phyloP scores from a whole-genome alignment of 306 rosid species.

The Quercus agrifolia region DNA sequence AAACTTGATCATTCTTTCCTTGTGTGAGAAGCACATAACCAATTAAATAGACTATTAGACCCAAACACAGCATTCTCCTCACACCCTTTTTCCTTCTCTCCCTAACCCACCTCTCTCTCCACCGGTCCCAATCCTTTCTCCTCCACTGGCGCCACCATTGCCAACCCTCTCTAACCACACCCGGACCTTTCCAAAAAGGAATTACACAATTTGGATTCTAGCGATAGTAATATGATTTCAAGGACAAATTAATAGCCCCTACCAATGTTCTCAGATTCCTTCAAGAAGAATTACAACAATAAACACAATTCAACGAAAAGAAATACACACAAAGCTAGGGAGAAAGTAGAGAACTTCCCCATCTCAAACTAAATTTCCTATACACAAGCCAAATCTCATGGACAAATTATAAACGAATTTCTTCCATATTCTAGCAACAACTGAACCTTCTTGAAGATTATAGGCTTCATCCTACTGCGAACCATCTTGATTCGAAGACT shows the following conservation, averaged over 20 bases:
- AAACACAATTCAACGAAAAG: neutral
- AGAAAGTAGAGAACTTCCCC: neutral
- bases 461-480: neutral
- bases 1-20: too few relatives aligned
- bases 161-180: neutral
- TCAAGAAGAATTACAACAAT: neutral
- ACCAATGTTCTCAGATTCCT: neutral
- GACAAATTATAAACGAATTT: neutral
- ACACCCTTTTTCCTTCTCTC: too few relatives aligned
- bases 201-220: neutral
- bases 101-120: too few relatives aligned
- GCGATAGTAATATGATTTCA: neutral
- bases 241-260: neutral
- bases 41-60: too few relatives aligned
- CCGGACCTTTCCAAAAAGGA: neutral
- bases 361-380: conserved; percentile 4
- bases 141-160: too few relatives aligned
- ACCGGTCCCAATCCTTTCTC: too few relatives aligned
- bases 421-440: neutral
- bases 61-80: too few relatives aligned
- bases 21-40: too few relatives aligned
- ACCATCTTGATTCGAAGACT: neutral
- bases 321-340: neutral
- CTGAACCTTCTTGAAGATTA: neutral
- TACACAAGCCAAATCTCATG: conserved; percentile 13